Base-by-base conservation (phyloP, 805 yeast species). In the Sungouiozyma ichnusensis region DNA sequence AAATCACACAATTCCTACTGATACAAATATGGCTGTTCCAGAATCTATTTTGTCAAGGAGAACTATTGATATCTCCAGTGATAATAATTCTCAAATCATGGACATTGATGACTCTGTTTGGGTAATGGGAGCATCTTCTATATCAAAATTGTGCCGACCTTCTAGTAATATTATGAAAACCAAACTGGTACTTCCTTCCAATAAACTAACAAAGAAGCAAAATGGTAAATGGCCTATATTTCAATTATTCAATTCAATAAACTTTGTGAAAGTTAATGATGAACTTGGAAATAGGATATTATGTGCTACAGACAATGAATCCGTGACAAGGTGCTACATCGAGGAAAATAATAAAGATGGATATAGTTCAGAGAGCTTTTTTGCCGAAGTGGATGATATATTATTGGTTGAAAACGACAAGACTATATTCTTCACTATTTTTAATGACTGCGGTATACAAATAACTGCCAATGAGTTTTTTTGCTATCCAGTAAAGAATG, bases 101-200 rank as follows among this genome's bases (percentile, higher is more conserved):
- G 20, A 36, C 11, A 19, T 32, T 15, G 20, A 37, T 4, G 33
- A 33, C 20, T 37, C 37, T 16, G n/a, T 37, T 1, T 41, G 44
- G 44, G 13, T 41, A 13, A 33, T 37, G 15, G 36, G 44, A 14
- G 18, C 33, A 16, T 32, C 40, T 14, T 41, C 44, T 7, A 18
- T 41, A 8, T n/a, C 35, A 5, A 39, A 41, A 24, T 20, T 41
- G 4, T 24, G 40, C 2, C 9, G 29, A 9, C 7, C 16, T 7
- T 38, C 40, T 8, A 37, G 17, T 20, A 37, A 33, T 24, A 24
- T 24, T 24, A 7, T 24, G 29, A 24, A 24, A 11, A 24, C 29
- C 11, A 24, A 24, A 24, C 29, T 24, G 6, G 29, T 11, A 6
- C 29, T 7, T 24, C 11, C 29, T 15, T 37, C 44, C 4, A 7